Conservation (phyloP, 225 moss, liverwort and hornwort species). For the Rhytidiadelphus loreus region DNA sequence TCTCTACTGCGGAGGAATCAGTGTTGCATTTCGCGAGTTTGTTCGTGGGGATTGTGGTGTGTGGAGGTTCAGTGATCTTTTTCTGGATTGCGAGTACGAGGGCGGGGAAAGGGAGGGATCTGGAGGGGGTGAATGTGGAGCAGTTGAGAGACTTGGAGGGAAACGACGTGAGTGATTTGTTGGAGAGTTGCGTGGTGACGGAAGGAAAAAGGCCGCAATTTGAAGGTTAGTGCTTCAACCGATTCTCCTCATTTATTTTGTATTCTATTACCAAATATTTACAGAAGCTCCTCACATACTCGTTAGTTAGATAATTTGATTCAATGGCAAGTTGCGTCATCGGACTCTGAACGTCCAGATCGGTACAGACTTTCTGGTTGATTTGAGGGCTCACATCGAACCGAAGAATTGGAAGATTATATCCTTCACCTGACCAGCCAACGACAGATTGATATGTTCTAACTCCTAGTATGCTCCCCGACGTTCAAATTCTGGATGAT, state of each 20-base stretch:
- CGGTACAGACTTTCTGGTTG: neutral
- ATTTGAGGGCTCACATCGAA: neutral
- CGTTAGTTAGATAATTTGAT: neutral
- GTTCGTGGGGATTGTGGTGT: conserved; percentile 32
- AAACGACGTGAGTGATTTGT: conserved; percentile 4
- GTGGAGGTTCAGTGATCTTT: conserved; percentile 35
- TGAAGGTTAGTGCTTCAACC: neutral
- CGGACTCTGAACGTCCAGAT: neutral
- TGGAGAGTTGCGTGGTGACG: conserved; percentile 13
- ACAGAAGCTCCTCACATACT: neutral
- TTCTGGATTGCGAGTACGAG: conserved; percentile 9
- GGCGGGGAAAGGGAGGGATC: neutral
- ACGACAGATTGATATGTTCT: neutral
- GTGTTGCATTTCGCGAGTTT: conserved; percentile 25
- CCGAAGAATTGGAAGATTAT: neutral
- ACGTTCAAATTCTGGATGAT: neutral
- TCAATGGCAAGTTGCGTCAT: neutral
- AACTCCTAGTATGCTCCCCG: neutral
- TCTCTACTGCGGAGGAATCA: conserved; percentile 1
- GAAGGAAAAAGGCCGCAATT: conserved; percentile 19
- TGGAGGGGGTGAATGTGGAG: neutral
- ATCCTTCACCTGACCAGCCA: neutral
- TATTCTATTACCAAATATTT: too few species aligned
- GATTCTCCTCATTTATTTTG: neutral
- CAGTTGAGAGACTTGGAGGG: conserved; percentile 1